Base-by-base conservation (phyloP, 768 basidiomycete species). In the Mycena rebaudengoi region DNA sequence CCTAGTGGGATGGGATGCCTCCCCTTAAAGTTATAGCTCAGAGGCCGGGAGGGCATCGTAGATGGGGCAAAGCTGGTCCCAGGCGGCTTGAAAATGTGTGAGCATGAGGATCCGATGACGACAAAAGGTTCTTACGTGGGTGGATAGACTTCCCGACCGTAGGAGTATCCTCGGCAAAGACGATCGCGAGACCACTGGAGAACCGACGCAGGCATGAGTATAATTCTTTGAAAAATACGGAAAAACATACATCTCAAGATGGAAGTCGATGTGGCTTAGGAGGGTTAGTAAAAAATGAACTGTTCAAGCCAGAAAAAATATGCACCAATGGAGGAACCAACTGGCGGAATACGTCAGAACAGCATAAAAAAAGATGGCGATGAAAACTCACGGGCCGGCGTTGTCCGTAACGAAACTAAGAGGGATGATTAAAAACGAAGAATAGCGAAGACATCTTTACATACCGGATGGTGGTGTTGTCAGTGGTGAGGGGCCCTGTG, bases 381-480 rank as follows among this genome's bases (percentile, higher is more conserved):
- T n/a, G 46, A 14, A 39, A 11, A 85, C 77, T 83, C 86, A 89
- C 8, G 86, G 85, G 5, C 90, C 91, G 2, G 89, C 74, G 73
- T 91, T 91, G 69, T 92, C 85, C 0, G 90, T 89, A 28, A 74
- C 74, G 77, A 90, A 91, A 6, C 41, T 43, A 43, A n/a, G n/a
- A n/a, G n/a, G 10, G 7, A 43, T 43, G 11, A 3, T 10, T 23
- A 43, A 8, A n/a, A 43, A n/a, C 18, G 41, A 10, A 20, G 12
- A 43, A 23, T 10, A 10, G 20, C 35, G 18, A 10, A 37, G 35
- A 10, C 35, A 37, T 37, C 35, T 8, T 5, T 6, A 43, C 18
- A 20, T 16, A 43, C 10, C 90, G 84, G 41, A 93, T 77, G 0
- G 85, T 85, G 23, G 84, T 82, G 21, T 80, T 79, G 58, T 83